These are phyloP conservation scores for Inga laurina DNA, from an alignment of 306 rosid species.

Conservation along the genomic window DNA sequence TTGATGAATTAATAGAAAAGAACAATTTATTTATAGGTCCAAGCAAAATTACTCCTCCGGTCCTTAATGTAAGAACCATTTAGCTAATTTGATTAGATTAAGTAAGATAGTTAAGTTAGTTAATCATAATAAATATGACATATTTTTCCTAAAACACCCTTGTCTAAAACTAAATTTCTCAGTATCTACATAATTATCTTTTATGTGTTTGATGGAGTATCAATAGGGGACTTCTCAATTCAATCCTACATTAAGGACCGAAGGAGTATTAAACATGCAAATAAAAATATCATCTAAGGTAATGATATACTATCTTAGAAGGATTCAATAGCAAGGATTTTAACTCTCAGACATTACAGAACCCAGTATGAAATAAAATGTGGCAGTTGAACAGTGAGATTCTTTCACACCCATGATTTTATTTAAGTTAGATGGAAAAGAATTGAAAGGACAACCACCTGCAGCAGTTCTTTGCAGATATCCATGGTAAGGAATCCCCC, in stretches of 20 bases:
- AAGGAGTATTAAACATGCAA: background rate
- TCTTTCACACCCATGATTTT: background rate
- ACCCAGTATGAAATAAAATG: background rate
- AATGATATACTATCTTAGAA: slow-evolving; percentile 9
- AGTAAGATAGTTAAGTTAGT: no score
- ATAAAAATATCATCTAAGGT: slow-evolving; percentile 20
- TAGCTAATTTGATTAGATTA: no score
- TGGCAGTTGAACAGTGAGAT: background rate
- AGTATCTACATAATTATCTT: no score
- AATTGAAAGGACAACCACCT: slow-evolving; percentile 53
- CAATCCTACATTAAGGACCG: no score
- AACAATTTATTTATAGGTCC: background rate
- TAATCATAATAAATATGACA: no score
- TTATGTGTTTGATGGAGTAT: no score
- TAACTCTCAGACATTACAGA: slow-evolving; percentile 20
- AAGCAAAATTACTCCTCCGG: slow-evolving; percentile 1
- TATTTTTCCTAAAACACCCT: no score
- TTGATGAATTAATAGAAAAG: slow-evolving; percentile 23
- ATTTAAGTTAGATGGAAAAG: slow-evolving; percentile 16
- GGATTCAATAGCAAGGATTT: background rate
- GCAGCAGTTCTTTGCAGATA: slow-evolving; percentile 78
- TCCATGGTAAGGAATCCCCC: slow-evolving; percentile 70
- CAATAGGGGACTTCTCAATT: no score
- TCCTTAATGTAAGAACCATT: no score
- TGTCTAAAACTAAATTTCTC: no score